Base-by-base conservation (phyloP, 2,329 filamentous ascomycete species). In the Cladophialophora exuberans region DNA sequence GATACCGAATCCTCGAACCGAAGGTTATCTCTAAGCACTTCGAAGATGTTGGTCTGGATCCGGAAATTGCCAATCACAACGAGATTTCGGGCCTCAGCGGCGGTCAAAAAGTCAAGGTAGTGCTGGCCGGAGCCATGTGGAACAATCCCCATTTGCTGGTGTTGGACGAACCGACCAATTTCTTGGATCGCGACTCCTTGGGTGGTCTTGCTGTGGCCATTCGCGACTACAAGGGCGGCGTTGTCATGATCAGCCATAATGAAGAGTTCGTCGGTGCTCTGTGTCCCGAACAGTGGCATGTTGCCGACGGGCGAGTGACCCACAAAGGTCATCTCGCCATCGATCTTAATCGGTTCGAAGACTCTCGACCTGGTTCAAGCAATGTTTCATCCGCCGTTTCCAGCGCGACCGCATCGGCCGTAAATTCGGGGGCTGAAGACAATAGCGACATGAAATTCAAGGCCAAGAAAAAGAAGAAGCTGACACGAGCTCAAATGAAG, bases 221-320 rank as follows among this genome's bases (percentile, higher is more conserved):
- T 68, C 90, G 92, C 65, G 94, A 97, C 70, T 99, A 95, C 84
- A 95, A 91, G 79, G 94, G 94, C 64, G 94, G 94, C 73, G 94
- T 99, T 2, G 92, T 99, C 62, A 96, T 99, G 86, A 99, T 99
- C 74, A 97, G 92, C 59, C 94, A 99, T 78, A 97, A 99, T 83
- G 92, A 97, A 70, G 94, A 99, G 73, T 99, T 99, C 68, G 92
- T 99, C 47, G 92, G 93, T 56, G 93, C 93, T 2, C 85, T 99
- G 9, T 94, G 94, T 75, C 89, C 89, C 3, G 95, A 99, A 78
- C 92, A 97, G 75, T 96, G 94, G 89, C 89, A 95, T 73, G 90
- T 99, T 62, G 86, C 84, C 52, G 90, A 93, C 66, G 94, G 94
- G 1, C 86, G 88, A 45, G 87, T 99, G 58, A 88, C 90, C 2